Evolutionary conservation across 1,284 basidiomycete genomes (phyloP).

Genomic region (Hemileia vastatrix): DNA sequence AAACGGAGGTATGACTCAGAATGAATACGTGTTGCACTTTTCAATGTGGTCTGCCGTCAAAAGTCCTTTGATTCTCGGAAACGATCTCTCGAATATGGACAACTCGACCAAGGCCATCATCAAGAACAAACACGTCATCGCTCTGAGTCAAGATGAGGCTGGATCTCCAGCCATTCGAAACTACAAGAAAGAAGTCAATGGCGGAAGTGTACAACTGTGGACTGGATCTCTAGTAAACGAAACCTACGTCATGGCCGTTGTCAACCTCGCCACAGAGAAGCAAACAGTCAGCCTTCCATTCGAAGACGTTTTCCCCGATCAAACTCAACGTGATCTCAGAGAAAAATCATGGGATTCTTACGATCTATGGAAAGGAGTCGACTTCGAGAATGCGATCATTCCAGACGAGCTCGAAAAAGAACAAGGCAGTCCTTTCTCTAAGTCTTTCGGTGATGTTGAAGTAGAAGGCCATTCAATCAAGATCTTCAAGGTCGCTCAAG

Average conservation of each 20-base stretch:
- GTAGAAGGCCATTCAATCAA: neutral
- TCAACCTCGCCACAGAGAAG: conserved; percentile 23
- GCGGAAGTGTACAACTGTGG: conserved; percentile 26
- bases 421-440: neutral
- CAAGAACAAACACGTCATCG: conserved; percentile 35
- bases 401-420: neutral
- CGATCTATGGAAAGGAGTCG: conserved; percentile 1
- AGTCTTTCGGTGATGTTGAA: neutral
- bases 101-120: conserved; percentile 28
- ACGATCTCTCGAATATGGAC: conserved; percentile 30
- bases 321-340: neutral
- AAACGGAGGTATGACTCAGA: conserved; percentile 28
- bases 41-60: conserved; percentile 37
- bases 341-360: neutral
- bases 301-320: conserved; percentile 24
- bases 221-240: conserved; percentile 12
- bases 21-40: conserved; percentile 36
- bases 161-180: conserved; percentile 34
- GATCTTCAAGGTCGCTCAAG: neutral
- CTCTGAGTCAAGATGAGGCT: conserved; percentile 32
- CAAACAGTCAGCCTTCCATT: conserved; percentile 11
- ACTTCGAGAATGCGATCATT: neutral
- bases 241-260: conserved; percentile 18
- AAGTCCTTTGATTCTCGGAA: conserved; percentile 37
- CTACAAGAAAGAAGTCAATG: conserved; percentile 21